Conservation (phyloP, 2,329 filamentous ascomycete species). For the Ilyonectria robusta region DNA sequence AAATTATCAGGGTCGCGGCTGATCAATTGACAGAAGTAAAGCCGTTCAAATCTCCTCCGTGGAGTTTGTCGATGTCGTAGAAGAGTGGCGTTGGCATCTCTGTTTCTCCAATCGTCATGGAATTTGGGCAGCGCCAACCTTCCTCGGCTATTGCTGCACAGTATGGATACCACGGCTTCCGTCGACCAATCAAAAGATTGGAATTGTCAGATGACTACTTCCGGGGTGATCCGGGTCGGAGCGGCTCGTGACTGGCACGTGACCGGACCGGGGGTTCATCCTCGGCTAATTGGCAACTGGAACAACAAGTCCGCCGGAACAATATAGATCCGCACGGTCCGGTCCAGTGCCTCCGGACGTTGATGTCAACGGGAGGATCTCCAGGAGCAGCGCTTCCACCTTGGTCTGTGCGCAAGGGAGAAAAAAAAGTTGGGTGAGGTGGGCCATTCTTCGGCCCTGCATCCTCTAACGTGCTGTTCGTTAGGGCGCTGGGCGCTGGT, state of each 20-base stretch:
- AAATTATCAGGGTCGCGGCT: slow-evolving; percentile 35
- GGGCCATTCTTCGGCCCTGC: slow-evolving; percentile 7
- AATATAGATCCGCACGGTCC: neutral
- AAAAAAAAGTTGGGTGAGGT: neutral
- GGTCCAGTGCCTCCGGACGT: neutral
- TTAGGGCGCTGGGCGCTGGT: slow-evolving; percentile 4
- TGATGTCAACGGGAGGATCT: neutral
- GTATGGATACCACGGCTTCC: slow-evolving; percentile 31
- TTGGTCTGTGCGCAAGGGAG: neutral
- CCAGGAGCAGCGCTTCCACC: neutral
- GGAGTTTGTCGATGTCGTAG: slow-evolving; percentile 39
- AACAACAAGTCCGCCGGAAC: slow-evolving; percentile 26
- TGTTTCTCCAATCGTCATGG: slow-evolving; percentile 46
- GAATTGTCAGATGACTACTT: slow-evolving; percentile 52
- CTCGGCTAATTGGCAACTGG: slow-evolving; percentile 35
- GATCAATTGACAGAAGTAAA: slow-evolving; percentile 48
- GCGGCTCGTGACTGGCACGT: slow-evolving; percentile 43
- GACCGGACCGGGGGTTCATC: slow-evolving; percentile 34
- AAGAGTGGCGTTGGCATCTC: slow-evolving; percentile 40
- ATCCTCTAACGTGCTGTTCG: neutral
- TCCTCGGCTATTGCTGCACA: slow-evolving; percentile 50
- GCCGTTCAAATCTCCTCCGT: slow-evolving; percentile 48
- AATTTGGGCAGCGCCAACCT: slow-evolving; percentile 46
- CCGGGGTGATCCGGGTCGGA: slow-evolving; percentile 47
- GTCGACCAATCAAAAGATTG: slow-evolving; percentile 44